These are phyloP conservation scores for Plasmopara muralis DNA, from an alignment of 352 stramenopile species.

Conservation along the genomic window DNA sequence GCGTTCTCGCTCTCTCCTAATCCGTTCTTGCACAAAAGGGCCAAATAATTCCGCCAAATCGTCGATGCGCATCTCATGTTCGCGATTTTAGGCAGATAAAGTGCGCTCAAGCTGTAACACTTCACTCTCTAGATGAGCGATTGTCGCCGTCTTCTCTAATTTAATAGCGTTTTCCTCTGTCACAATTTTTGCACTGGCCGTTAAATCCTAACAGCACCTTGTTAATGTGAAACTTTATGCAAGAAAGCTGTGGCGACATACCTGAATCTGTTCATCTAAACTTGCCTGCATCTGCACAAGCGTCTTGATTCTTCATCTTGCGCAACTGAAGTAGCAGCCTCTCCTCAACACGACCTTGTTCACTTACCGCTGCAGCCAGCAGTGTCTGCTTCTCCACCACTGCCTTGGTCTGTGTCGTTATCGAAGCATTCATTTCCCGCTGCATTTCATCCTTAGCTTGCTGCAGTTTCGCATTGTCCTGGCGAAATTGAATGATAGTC, in stretches of 20 bases:
- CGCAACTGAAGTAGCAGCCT: conserved; percentile 20
- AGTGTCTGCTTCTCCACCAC: conserved; percentile 39
- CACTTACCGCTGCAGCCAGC: conserved; percentile 14
- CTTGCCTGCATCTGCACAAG: conserved; percentile 30
- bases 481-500: conserved; percentile 42
- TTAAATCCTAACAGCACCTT: conserved; percentile 17
- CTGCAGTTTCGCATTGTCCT: conserved; percentile 50
- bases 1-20: conserved; percentile 36
- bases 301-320: conserved; percentile 36
- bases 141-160: conserved; percentile 20
- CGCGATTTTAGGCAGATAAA: conserved; percentile 28
- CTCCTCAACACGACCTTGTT: too few relatives aligned
- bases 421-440: not conserved
- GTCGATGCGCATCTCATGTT: conserved; percentile 49
- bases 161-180: conserved; percentile 29
- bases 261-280: conserved; percentile 45
- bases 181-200: conserved; percentile 16
- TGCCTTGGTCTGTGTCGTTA: conserved; percentile 26
- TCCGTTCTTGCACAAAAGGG: conserved; percentile 49
- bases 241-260: conserved; percentile 2
- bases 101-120: conserved; percentile 35
- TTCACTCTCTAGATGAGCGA: conserved; percentile 35
- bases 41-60: conserved; percentile 39
- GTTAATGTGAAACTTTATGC: not conserved
- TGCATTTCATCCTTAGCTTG: conserved; percentile 35